These are phyloP conservation scores for Dothideomycetes sp. DNA, from an alignment of 2,329 filamentous ascomycete genomes.

Conservation along the genomic window DNA sequence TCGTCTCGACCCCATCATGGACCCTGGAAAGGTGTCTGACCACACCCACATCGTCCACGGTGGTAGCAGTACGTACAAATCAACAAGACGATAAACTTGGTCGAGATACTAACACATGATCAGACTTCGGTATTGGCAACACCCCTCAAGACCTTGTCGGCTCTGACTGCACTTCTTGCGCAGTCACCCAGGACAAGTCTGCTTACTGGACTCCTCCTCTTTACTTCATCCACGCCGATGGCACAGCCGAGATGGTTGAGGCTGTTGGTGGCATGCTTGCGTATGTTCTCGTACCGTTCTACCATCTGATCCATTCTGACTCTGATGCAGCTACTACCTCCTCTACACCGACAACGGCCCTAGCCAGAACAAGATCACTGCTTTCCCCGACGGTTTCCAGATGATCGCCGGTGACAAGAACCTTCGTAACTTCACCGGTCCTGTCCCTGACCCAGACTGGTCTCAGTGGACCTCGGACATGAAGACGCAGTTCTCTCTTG, in stretches of 20 bases:
- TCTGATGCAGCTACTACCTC: conserved; percentile 66
- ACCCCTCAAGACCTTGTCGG: conserved; percentile 47
- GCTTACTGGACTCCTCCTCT: conserved; percentile 72
- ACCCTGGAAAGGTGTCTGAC: conserved; percentile 47
- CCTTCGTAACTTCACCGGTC: conserved; percentile 60
- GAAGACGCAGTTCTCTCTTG: conserved; percentile 60
- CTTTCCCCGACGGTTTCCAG: conserved; percentile 68
- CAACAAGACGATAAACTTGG: background rate
- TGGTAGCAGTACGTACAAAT: conserved; percentile 59
- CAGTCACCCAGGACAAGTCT: conserved; percentile 72
- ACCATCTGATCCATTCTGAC: conserved; percentile 7
- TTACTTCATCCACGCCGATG: conserved; percentile 65
- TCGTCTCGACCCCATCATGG: conserved; percentile 61
- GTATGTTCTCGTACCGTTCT: conserved; percentile 43
- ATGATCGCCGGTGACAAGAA: conserved; percentile 71
- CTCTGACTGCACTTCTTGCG: conserved; percentile 70
- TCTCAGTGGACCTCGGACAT: conserved; percentile 59
- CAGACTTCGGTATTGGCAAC: conserved; percentile 57
- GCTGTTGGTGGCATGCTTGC: conserved; percentile 78
- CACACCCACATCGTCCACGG: conserved; percentile 73
- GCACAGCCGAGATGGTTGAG: conserved; percentile 57
- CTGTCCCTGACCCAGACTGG: conserved; percentile 59
- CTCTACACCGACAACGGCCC: conserved; percentile 49
- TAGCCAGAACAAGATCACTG: conserved; percentile 39
- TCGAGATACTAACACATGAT: conserved; percentile 13